These are phyloP conservation scores for Globisporangium splendens DNA, from an alignment of 352 stramenopile species.

Conservation along the genomic window DNA sequence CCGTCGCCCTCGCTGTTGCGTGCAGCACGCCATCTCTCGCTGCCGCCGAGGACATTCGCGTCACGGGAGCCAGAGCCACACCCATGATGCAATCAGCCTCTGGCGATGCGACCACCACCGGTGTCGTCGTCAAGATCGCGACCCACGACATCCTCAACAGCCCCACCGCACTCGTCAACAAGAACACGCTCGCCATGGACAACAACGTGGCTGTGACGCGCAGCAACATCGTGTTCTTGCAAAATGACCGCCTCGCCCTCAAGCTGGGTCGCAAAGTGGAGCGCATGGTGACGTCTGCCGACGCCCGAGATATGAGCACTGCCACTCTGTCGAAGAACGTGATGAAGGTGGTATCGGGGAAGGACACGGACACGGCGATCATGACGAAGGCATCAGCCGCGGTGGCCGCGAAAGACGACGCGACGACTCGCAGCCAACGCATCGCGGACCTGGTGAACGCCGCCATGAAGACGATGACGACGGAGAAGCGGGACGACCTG, in stretches of 20 bases:
- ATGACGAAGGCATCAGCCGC: too few species aligned
- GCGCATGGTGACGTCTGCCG: conserved; percentile 1
- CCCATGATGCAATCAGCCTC: neutral
- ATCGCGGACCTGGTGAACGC: too few species aligned
- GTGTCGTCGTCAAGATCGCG: conserved; percentile 7
- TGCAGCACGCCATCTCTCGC: too few species aligned
- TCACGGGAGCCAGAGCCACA: neutral
- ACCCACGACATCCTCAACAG: conserved; percentile 21
- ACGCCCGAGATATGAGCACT: neutral
- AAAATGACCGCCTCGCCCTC: conserved; percentile 22
- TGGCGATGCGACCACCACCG: too few species aligned
- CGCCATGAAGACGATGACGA: too few species aligned
- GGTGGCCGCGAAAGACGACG: too few species aligned
- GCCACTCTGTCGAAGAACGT: conserved; percentile 14
- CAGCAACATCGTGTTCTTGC: conserved; percentile 29
- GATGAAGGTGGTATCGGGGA: conserved; percentile 15
- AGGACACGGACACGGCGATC: too few species aligned
- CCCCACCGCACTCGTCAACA: conserved; percentile 28
- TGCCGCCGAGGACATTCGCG: neutral
- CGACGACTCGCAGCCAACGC: too few species aligned
- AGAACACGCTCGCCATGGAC: conserved; percentile 30
- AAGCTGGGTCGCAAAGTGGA: conserved; percentile 18
- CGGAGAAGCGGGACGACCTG: too few species aligned
- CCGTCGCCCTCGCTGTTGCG: too few species aligned
- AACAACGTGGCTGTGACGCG: conserved; percentile 29